A percentile compares a stretch with the other conserved stretches of the same genome.
These are phyloP conservation scores for Pyrenochaeta sp. DNA, from an alignment of 2,329 filamentous ascomycete genomes.

Conservation along the genomic window DNA sequence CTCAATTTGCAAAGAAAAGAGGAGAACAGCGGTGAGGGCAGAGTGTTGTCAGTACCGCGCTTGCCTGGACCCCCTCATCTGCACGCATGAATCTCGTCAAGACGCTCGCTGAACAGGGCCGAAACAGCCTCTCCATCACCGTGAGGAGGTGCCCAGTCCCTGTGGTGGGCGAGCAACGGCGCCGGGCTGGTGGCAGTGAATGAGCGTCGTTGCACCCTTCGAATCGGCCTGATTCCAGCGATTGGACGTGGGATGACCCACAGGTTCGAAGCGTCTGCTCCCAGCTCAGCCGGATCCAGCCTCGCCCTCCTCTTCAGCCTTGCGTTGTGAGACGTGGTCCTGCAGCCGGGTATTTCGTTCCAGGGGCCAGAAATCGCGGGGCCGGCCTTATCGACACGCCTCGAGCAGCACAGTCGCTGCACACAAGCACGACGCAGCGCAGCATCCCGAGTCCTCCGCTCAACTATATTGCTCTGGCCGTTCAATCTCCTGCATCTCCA, in stretches of 20 bases:
- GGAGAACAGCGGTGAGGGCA: conserved; percentile 31
- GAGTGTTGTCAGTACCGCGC: conserved; percentile 31
- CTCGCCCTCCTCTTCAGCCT: conserved; percentile 34
- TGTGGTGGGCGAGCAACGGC: too few relatives aligned
- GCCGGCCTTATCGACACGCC: conserved; percentile 8
- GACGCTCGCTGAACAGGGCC: too few relatives aligned
- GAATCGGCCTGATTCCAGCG: conserved; percentile 39
- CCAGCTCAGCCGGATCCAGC: conserved; percentile 29
- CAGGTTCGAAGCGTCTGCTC: conserved; percentile 14
- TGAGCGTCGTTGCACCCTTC: conserved; percentile 24
- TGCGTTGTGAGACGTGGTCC: conserved; percentile 26
- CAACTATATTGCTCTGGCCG: too few relatives aligned
- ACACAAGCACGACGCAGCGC: conserved; percentile 4
- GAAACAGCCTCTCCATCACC: too few relatives aligned
- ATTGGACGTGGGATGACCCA: conserved; percentile 28
- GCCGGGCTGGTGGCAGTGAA: conserved; percentile 11
- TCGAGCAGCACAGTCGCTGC: neutral
- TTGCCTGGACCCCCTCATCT: conserved; percentile 25
- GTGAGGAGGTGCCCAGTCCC: too few relatives aligned
- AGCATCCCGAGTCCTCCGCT: conserved; percentile 12
- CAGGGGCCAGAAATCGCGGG: conserved; percentile 14
- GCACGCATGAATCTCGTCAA: conserved; percentile 12
- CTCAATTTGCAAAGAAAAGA: conserved; percentile 30
- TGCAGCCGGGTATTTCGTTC: conserved; percentile 13
- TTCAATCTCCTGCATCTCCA: conserved; percentile 9